These are phyloP conservation scores for Sporobolomyces pararoseus DNA, from an alignment of 768 basidiomycete species.

Conservation along the genomic window DNA sequence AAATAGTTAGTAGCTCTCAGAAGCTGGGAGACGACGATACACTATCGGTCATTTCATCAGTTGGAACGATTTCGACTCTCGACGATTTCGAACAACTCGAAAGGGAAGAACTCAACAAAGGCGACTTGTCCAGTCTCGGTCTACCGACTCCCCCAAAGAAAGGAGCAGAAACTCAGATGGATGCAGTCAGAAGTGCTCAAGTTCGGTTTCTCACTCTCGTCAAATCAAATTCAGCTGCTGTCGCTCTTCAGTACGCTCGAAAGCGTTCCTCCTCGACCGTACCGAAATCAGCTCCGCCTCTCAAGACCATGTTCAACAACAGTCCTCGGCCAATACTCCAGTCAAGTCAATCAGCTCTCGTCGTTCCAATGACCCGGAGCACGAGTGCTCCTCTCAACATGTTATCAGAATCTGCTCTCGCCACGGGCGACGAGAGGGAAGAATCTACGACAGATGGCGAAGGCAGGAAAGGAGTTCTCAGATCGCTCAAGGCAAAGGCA, in stretches of 20 bases:
- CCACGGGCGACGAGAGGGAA: background rate
- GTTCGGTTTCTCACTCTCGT: conserved; percentile 43
- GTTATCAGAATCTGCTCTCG: background rate
- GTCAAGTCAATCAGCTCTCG: conserved; percentile 17
- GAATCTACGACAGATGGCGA: background rate
- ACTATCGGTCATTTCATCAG: conserved; percentile 25
- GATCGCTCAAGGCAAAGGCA: conserved; percentile 4
- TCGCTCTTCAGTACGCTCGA: conserved; percentile 18
- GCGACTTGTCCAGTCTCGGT: conserved; percentile 9
- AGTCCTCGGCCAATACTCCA: conserved; percentile 22
- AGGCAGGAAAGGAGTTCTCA: background rate
- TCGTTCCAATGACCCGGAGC: conserved; percentile 9
- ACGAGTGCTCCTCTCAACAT: background rate
- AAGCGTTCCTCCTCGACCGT: background rate
- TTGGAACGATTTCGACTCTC: conserved; percentile 19
- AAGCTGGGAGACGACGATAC: conserved; percentile 12
- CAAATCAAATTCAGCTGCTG: conserved; percentile 27
- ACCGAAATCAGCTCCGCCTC: conserved; percentile 2
- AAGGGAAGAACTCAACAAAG: conserved; percentile 8
- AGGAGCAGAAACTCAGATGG: conserved; percentile 15
- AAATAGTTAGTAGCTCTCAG: background rate
- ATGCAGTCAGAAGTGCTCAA: conserved; percentile 24
- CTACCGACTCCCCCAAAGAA: conserved; percentile 18
- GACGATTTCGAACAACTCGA: conserved; percentile 16
- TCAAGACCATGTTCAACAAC: conserved; percentile 14